Evolutionary conservation across 352 stramenopile genomes (phyloP).

Genomic region (Saprolegnia parasitica): DNA sequence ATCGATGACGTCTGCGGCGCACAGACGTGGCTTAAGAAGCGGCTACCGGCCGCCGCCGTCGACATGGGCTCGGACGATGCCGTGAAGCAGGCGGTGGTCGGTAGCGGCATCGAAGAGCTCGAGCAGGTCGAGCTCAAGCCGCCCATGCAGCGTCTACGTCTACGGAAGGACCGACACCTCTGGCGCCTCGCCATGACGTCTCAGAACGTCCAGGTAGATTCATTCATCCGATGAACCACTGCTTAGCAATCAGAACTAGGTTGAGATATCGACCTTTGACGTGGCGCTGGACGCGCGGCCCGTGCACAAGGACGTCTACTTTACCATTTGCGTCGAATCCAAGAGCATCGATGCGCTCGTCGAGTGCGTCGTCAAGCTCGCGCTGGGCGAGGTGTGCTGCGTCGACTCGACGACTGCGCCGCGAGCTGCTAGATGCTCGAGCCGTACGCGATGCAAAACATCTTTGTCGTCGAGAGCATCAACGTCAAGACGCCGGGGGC

Average conservation of each 20-base stretch:
- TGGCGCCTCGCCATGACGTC: conserved; percentile 23
- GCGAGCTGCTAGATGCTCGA: conserved; percentile 20
- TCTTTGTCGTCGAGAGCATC: conserved; percentile 27
- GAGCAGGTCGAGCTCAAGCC: conserved; percentile 29
- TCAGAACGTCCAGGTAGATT: conserved; percentile 20
- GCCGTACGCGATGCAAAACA: conserved; percentile 29
- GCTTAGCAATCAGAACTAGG: no score
- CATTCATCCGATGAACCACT: no score
- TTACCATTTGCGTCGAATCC: conserved; percentile 28
- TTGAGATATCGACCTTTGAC: conserved; percentile 20
- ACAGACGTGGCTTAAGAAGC: conserved; percentile 27
- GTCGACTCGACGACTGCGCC: neutral
- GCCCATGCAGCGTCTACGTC: conserved; percentile 22
- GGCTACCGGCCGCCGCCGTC: conserved; percentile 2
- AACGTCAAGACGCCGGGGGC: conserved; percentile 14
- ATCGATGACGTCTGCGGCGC: conserved; percentile 23
- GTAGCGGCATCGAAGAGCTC: conserved; percentile 26
- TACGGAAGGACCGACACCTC: conserved; percentile 21
- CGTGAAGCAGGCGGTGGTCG: conserved; percentile 23
- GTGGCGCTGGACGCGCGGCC: neutral
- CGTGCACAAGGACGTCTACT: conserved; percentile 6
- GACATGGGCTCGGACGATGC: conserved; percentile 25
- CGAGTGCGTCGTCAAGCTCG: conserved; percentile 28
- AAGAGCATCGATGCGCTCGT: conserved; percentile 23
- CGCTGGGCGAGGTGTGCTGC: neutral